Conservation (phyloP, 2,329 filamentous ascomycete genomes). For the Fusarium haematococcum region DNA sequence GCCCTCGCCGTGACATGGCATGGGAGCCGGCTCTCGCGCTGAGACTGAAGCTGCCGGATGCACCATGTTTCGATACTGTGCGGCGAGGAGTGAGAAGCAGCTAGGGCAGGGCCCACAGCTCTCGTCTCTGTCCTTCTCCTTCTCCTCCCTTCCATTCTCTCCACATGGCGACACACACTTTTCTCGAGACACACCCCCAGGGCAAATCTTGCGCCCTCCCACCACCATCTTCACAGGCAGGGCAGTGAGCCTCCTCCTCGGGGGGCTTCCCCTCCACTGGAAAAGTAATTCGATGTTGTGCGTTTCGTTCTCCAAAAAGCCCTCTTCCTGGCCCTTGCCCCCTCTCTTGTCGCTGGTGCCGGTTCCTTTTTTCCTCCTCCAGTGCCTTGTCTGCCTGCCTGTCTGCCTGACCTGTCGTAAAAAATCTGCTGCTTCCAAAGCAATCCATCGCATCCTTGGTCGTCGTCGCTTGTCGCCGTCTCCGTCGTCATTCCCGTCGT, state of each 20-base stretch:
- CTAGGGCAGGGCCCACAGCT: slow-evolving; percentile 42
- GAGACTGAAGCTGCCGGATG: slow-evolving; percentile 23
- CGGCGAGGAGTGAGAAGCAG: slow-evolving; percentile 23
- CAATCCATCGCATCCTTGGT: slow-evolving; percentile 15
- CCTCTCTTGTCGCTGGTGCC: slow-evolving; percentile 22
- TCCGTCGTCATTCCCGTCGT: slow-evolving; percentile 18
- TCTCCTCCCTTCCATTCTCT: slow-evolving; percentile 47
- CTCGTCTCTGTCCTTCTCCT: slow-evolving; percentile 39
- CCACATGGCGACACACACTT: slow-evolving; percentile 43
- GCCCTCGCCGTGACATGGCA: slow-evolving; percentile 20
- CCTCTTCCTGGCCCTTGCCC: slow-evolving; percentile 33
- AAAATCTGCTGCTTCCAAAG: slow-evolving; percentile 23
- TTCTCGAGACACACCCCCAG: slow-evolving; percentile 33
- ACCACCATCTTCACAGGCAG: slow-evolving; percentile 17
- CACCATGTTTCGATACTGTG: slow-evolving; percentile 36
- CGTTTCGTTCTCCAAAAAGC: slow-evolving; percentile 39
- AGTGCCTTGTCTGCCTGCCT: slow-evolving; percentile 7
- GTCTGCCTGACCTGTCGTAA: slow-evolving; percentile 7
- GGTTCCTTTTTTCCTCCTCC: slow-evolving; percentile 20
- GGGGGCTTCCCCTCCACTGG: slow-evolving; percentile 27
- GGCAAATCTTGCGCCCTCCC: slow-evolving; percentile 19
- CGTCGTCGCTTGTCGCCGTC: slow-evolving; percentile 18
- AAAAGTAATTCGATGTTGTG: slow-evolving; percentile 41
- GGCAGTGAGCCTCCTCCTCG: slow-evolving; percentile 27
- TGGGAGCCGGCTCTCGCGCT: neutral